Conservation (phyloP, 345 rosid species). For the Melaleuca alternifolia region DNA sequence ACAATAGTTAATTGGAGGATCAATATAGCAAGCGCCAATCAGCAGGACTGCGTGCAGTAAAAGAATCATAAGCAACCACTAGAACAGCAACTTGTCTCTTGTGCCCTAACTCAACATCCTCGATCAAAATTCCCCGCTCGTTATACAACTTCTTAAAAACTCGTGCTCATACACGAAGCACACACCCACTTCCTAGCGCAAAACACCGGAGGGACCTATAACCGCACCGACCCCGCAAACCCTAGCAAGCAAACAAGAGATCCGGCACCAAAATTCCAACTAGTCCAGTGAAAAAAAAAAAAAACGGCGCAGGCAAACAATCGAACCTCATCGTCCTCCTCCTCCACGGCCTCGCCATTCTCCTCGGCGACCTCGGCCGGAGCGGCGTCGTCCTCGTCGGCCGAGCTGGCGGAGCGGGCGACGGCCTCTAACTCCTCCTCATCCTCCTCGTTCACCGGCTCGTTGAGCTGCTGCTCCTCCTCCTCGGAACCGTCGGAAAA, state of each 20-base stretch:
- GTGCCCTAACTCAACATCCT: not conserved
- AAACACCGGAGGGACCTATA: not conserved
- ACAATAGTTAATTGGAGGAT: not conserved
- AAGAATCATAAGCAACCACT: not conserved
- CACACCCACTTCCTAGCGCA: not conserved
- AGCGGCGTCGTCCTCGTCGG: conserved; percentile 35
- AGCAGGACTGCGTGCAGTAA: not conserved
- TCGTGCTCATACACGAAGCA: not conserved
- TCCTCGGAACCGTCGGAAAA: conserved; percentile 40
- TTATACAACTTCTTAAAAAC: not conserved
- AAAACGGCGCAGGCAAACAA: not conserved
- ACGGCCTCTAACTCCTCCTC: conserved; percentile 98
- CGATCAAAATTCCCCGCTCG: not conserved
- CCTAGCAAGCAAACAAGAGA: not conserved
- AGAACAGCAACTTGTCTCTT: not conserved
- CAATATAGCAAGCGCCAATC: not conserved
- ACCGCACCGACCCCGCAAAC: not conserved
- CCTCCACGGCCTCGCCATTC: not conserved
- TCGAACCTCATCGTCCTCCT: conserved; percentile 24
- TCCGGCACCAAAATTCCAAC: not conserved
- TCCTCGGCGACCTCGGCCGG: conserved; percentile 25
- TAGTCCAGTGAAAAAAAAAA: not conserved
- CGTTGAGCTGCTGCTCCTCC: conserved; percentile 32
- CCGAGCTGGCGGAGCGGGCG: conserved; percentile 74
- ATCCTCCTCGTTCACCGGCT: conserved; percentile 50